Base-by-base conservation (phyloP, 2,329 filamentous ascomycete genomes). In the Fusarium begoniae region DNA sequence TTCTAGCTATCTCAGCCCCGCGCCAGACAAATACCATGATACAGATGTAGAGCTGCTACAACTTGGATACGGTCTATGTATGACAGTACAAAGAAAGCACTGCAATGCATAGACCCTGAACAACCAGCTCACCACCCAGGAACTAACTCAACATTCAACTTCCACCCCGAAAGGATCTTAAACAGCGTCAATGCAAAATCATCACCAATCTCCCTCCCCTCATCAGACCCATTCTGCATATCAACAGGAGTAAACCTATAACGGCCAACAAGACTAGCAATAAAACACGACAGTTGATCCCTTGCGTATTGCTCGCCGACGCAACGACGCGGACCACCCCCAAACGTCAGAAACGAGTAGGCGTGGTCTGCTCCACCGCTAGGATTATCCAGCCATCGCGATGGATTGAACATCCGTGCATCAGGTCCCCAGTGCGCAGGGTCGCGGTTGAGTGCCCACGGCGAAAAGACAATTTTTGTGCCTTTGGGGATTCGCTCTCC, bases 91-190 rank as follows among this genome's bases (percentile, higher is more conserved):
- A 20, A 40, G 18, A 40, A 40, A 40, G 6, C 8, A 40, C 8
- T 7, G 20, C n/a, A 44, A 43, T 15, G 3, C 0, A 7, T 26
- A 17, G 20, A 12, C 10, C 6, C 5, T 17, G 0, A 4, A 18
- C 15, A 3, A 2, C 5, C 2, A 11, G 8, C 9, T 54, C 6
- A 56, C 54, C 54, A 56, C 0, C 38, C 38, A 35, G 54, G 17
- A 20, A 56, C 54, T 5, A 14, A 1, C 28, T 30, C 30, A 35
- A 32, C 38, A 8, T 45, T 44, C 40, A 57, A 8, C 38, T 45
- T 26, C 54, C 54, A 57, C 28, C 22, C 54, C 5, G 40, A 57
- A n/a, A 44, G 30, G 0, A 57, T 45, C 28, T 57, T 57, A 7
- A 57, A 57, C 22, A 57, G 2, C 14, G 54, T 57, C 38, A 57